Evolutionary conservation across 371 early-diverging fungal genomes (phyloP).

Genomic region (Mortierella sp.): DNA sequence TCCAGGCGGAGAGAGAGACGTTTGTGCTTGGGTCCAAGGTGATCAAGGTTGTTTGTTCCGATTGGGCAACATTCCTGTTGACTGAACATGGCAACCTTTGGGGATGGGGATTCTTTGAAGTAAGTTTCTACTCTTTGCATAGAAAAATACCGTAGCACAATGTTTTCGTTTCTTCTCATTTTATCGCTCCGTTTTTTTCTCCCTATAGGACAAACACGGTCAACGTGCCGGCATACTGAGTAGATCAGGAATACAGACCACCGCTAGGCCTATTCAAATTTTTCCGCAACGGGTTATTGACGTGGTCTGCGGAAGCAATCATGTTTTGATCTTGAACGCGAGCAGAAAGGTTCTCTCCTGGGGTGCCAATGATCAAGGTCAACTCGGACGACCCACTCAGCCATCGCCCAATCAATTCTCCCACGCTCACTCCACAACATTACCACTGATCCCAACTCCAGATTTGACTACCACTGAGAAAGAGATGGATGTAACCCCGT

Average conservation of each 20-base stretch:
- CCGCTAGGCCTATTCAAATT: conserved; percentile 18
- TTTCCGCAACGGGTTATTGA: conserved; percentile 19
- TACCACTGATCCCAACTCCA: neutral
- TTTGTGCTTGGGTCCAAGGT: conserved; percentile 3
- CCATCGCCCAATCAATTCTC: no score
- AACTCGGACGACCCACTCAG: conserved; percentile 24
- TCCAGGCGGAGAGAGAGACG: conserved; percentile 7
- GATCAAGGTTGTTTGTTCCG: conserved; percentile 29
- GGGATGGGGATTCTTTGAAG: conserved; percentile 47
- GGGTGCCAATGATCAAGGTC: conserved; percentile 40
- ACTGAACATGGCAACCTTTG: conserved; percentile 36
- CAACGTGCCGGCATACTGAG: conserved; percentile 11
- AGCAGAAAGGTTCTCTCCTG: conserved; percentile 36
- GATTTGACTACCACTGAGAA: neutral
- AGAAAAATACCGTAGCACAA: neutral
- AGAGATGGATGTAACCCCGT: conserved; percentile 18
- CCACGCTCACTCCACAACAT: neutral
- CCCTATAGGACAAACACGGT: conserved; percentile 20
- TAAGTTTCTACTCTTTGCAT: neutral
- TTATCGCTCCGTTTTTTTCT: neutral
- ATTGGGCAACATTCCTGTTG: conserved; percentile 34
- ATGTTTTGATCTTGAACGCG: conserved; percentile 26
- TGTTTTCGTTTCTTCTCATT: neutral
- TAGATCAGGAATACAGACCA: neutral
- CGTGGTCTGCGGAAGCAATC: conserved; percentile 40